phyloP scores from a whole-genome alignment of 2,329 filamentous ascomycete species.

The Leptographium flavum region DNA sequence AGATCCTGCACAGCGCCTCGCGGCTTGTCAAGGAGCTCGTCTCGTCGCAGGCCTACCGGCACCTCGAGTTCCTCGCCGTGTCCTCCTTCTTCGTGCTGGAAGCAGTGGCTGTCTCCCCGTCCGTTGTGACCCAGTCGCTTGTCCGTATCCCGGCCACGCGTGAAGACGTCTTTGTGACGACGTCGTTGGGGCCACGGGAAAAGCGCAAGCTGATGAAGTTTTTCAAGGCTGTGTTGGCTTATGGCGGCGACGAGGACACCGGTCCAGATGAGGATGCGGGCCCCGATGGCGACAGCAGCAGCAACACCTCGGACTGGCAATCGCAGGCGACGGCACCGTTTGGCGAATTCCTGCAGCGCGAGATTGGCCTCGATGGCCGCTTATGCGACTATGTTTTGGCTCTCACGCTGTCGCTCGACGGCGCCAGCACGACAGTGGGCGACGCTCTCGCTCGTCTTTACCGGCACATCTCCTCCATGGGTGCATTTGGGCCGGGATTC shows the following conservation, averaged over 20 bases:
- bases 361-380: slow-evolving; percentile 53
- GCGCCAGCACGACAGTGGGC: slow-evolving; percentile 39
- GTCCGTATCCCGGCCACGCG: slow-evolving; percentile 72
- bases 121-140: slow-evolving; percentile 23
- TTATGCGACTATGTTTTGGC: slow-evolving; percentile 50
- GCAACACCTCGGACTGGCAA: slow-evolving; percentile 33
- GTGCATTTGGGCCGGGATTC: slow-evolving; percentile 77
- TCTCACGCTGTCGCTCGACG: slow-evolving; percentile 59
- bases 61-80: slow-evolving; percentile 86
- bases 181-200: slow-evolving; percentile 58
- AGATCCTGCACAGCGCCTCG: slow-evolving; percentile 75
- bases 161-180: slow-evolving; percentile 80
- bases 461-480: slow-evolving; percentile 73
- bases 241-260: slow-evolving; percentile 20
- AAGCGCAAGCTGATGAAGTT: slow-evolving; percentile 91
- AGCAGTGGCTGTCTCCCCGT: slow-evolving; percentile 19
- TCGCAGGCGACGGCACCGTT: slow-evolving; percentile 38
- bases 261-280: slow-evolving; percentile 17
- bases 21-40: slow-evolving; percentile 65
- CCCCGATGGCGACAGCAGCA: slow-evolving; percentile 16
- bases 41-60: slow-evolving; percentile 75
- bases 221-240: slow-evolving; percentile 70
- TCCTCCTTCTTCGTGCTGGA: slow-evolving; percentile 80
- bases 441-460: slow-evolving; percentile 61
- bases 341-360: slow-evolving; percentile 39